A percentile compares a stretch with the other conserved stretches of the same genome.
Conservation (phyloP, 2,329 filamentous ascomycete genomes). For the Monilinia fructigena region DNA sequence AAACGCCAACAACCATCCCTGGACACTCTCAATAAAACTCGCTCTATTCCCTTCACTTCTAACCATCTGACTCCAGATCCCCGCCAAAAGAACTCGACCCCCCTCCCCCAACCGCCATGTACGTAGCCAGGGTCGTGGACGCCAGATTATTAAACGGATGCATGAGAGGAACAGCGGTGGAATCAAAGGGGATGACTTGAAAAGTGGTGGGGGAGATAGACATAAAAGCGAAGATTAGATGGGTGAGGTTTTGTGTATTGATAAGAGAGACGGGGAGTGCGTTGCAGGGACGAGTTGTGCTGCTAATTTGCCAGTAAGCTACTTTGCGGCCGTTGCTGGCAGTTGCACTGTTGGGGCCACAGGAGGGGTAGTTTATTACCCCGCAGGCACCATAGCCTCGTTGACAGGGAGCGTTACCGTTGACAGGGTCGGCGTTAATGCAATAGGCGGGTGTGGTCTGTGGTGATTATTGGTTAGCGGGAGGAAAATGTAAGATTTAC, state of each 20-base stretch:
- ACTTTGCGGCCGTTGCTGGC: slow-evolving; percentile 8
- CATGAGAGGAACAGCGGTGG: slow-evolving; percentile 29
- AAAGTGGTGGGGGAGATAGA: slow-evolving; percentile 44
- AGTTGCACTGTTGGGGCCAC: slow-evolving; percentile 3
- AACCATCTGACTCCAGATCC: slow-evolving; percentile 39
- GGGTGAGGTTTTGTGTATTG: slow-evolving; percentile 38
- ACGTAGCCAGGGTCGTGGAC: slow-evolving; percentile 37
- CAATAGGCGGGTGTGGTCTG: slow-evolving; percentile 20
- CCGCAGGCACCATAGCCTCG: slow-evolving; percentile 11
- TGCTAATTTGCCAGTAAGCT: slow-evolving; percentile 19
- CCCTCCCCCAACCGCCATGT: slow-evolving; percentile 45
- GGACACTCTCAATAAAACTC: slow-evolving; percentile 43
- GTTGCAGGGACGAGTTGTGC: slow-evolving; percentile 37
- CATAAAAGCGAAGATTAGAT: slow-evolving; percentile 46
- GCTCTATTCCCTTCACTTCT: slow-evolving; percentile 34
- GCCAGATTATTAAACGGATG: slow-evolving; percentile 41
- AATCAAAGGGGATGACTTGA: slow-evolving; percentile 36
- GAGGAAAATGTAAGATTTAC: not conserved
- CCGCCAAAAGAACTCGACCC: slow-evolving; percentile 28
- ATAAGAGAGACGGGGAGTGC: slow-evolving; percentile 40
- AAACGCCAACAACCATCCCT: slow-evolving; percentile 40
- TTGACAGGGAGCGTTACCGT: slow-evolving; percentile 10
- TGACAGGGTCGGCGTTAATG: slow-evolving; percentile 21
- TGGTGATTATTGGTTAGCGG: not conserved
- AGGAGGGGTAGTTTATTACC: slow-evolving; percentile 1